Base-by-base conservation (phyloP, 225 moss, liverwort and hornwort genomes). In the Antitrichia curtipendula region DNA sequence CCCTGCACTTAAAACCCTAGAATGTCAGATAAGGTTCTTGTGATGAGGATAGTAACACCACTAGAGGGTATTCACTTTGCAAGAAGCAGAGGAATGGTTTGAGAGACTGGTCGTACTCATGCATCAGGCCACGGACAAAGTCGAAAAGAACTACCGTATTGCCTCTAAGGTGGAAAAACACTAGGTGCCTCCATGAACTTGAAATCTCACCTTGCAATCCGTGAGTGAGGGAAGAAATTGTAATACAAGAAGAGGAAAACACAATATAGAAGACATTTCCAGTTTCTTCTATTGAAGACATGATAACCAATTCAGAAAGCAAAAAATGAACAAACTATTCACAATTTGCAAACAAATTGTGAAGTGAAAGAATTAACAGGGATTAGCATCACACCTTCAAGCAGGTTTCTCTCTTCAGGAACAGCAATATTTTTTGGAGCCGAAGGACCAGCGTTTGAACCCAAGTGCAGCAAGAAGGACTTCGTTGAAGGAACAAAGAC, bases 401-500 rank as follows among this genome's bases (percentile, higher is more conserved):
- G 89, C 59, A 90, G 88, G 62, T 80, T 89, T 75, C 82, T 90
- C 69, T 94, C 93, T 78, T 91, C 91, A 50, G 91, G 85, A 68
- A 86, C 87, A 77, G 76, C 89, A 88, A 87, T 75, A 50, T 78
- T 85, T 77, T 82, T 89, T 85, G 92, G 91, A 88, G 89, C 91
- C n/a, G 94, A 87, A 75, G 88, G 81, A 43, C 89, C 87, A 75
- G 91, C 80, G 87, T 88, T 91, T 86, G 94, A 92, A 79, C 95
- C 93, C 59, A 96, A 77, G 70, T 94, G 95, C 85, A 97, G 95
- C 91, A 98, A 90, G 88, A 95, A 97, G 40, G 93, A 92, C 93
- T 98, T 98, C 17, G 98, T 95, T 66, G 96, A 95, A 87, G 96
- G 98, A 45, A 98, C 96, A 87, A 97, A 98, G 82, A 96, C 90